phyloP scores from a whole-genome alignment of 192 early-diverging fungal genomes.

The Phlyctochytrium planicorne region DNA sequence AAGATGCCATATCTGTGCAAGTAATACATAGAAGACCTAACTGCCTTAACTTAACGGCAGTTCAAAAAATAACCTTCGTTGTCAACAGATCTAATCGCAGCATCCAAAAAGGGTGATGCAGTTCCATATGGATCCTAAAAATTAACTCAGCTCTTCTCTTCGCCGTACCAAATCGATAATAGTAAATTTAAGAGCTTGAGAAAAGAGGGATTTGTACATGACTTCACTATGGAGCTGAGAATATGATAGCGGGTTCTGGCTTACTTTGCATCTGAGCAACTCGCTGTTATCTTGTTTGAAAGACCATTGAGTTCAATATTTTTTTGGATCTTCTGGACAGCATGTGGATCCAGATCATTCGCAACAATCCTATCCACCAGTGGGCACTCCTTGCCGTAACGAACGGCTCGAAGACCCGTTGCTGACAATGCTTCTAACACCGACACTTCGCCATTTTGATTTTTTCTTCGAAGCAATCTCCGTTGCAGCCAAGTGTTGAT shows the following conservation, averaged over 20 bases:
- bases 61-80: constrained; percentile 63
- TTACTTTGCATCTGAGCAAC: no score
- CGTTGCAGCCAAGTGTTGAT: constrained; percentile 78
- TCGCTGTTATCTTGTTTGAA: constrained; percentile 70
- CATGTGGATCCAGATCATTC: constrained; percentile 89
- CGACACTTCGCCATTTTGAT: constrained; percentile 3
- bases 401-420: constrained; percentile 89
- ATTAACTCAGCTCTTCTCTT: neutral
- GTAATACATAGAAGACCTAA: constrained; percentile 90
- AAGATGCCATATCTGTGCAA: constrained; percentile 94
- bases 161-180: constrained; percentile 24
- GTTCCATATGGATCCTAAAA: constrained; percentile 90
- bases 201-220: constrained; percentile 43
- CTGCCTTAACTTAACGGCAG: neutral
- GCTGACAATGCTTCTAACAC: constrained; percentile 94
- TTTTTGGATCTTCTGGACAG: constrained; percentile 81
- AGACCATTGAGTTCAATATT: constrained; percentile 86
- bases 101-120: constrained; percentile 93
- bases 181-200: constrained; percentile 21
- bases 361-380: constrained; percentile 75
- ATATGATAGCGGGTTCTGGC: no score
- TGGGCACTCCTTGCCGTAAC: constrained; percentile 94
- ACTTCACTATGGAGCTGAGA: constrained; percentile 82
- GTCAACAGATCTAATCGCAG: constrained; percentile 83
- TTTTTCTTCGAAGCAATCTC: constrained; percentile 14